Evolutionary conservation across 768 basidiomycete genomes (phyloP).

Genomic region (Auriscalpium vulgare): DNA sequence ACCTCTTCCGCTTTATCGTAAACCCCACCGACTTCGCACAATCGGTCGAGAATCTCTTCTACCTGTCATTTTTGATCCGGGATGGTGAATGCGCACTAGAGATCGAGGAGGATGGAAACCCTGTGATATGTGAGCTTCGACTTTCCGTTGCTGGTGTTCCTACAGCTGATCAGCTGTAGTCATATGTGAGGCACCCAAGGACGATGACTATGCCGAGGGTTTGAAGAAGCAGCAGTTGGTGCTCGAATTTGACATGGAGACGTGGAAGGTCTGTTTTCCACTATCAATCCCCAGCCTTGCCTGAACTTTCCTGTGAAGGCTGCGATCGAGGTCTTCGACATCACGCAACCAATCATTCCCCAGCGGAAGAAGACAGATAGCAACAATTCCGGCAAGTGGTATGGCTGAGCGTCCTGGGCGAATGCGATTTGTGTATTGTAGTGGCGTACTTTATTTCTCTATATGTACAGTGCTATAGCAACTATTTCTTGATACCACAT

Average conservation of each 20-base stretch:
- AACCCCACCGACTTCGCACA: constrained; percentile 90
- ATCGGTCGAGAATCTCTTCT: constrained; percentile 95
- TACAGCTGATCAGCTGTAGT: constrained; percentile 28
- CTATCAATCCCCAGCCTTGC: neutral
- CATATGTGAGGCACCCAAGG: constrained; percentile 53
- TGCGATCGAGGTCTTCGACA: constrained; percentile 82
- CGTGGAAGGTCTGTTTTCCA: constrained; percentile 65
- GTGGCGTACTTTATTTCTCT: neutral
- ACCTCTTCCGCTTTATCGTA: constrained; percentile 80
- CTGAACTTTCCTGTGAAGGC: constrained; percentile 36
- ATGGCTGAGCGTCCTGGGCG: constrained; percentile 35
- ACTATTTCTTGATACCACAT: too few species aligned
- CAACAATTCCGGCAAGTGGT: constrained; percentile 62
- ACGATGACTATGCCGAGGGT: constrained; percentile 55
- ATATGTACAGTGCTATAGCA: too few species aligned
- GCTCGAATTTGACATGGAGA: constrained; percentile 83
- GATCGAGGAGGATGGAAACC: constrained; percentile 57
- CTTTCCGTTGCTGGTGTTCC: neutral
- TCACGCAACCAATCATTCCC: constrained; percentile 69
- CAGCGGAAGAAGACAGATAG: constrained; percentile 53
- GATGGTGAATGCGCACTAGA: constrained; percentile 78
- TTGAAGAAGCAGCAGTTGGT: constrained; percentile 79
- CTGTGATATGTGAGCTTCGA: constrained; percentile 57
- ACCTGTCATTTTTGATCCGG: constrained; percentile 86
- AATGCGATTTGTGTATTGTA: neutral